Base-by-base conservation (phyloP, 1,284 basidiomycete genomes). In the Coriolopsis trogii region DNA sequence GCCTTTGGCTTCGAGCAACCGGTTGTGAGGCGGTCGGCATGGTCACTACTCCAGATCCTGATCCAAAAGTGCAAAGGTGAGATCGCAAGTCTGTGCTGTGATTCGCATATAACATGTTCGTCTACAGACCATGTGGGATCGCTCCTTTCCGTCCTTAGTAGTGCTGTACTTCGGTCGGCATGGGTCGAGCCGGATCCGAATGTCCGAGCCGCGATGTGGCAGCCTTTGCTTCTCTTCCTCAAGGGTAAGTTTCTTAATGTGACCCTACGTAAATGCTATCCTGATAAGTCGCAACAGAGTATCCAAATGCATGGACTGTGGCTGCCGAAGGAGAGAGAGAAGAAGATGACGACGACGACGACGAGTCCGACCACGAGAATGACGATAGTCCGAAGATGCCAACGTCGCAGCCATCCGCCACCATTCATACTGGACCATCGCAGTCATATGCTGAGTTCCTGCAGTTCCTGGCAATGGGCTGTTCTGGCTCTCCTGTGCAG, bases 161-260 rank as follows among this genome's bases (percentile, higher is more conserved):
- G 70, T 1, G 84, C 81, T 0, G 73, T 89, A 5, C 70, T 95
- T 29, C 81, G 85, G 13, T 87, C 85, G 20, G 87, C 88, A 6
- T 95, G 91, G 87, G 71, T 81, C 0, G 93, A 95, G 64, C 74
- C 77, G 4, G 91, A 95, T 62, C 58, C 72, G 0, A 74, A 73
- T 1, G 91, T 94, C 0, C 84, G 88, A 63, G 68, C 73, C 7
- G 69, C 71, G 1, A 86, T 94, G 77, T 88, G 87, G 73, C 79
- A 82, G 24, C 85, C 89, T 0, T 64, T 93, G 25, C 72, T 93
- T 6, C 74, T 77, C 8, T 89, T 93, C 65, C 69, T 95, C 38
- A 84, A 81, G 67, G 84, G 91, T 90, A 60, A 44, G 77, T 67
- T 1, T 18, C n/a, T 45, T 18, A 18, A 49, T 33, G 7, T 18